Percentiles rank a stretch among this genome's conserved stretches.
Conservation (phyloP, 2,329 filamentous ascomycete species). For the Rachicladosporium sp. region DNA sequence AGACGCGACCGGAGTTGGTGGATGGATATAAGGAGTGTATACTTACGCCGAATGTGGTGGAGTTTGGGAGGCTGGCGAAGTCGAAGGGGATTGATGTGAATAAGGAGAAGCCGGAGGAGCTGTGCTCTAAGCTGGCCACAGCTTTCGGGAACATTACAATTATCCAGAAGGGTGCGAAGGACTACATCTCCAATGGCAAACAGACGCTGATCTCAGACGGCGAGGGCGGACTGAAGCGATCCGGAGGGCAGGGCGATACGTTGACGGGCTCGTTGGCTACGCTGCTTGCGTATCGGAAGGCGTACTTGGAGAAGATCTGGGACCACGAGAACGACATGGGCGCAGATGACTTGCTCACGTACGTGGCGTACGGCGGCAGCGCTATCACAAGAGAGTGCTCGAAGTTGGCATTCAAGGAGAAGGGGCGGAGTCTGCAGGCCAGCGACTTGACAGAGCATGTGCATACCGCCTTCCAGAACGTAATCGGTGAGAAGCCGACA, state of each 20-base stretch:
- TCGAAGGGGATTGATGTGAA: conserved; percentile 54
- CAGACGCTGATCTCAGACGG: conserved; percentile 66
- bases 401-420: conserved; percentile 70
- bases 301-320: conserved; percentile 78
- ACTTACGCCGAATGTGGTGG: conserved; percentile 87
- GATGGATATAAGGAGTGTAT: conserved; percentile 73
- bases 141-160: conserved; percentile 81
- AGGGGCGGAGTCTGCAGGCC: conserved; percentile 79
- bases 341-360: conserved; percentile 48
- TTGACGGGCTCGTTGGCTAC: conserved; percentile 83
- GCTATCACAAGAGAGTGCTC: conserved; percentile 85
- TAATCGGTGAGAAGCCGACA: conserved; percentile 56
- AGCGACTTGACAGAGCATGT: conserved; percentile 89
- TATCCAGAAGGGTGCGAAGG: conserved; percentile 73
- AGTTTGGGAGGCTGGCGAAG: conserved; percentile 74
- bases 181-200: conserved; percentile 71
- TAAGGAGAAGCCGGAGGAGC: conserved; percentile 38
- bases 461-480: conserved; percentile 62
- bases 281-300: conserved; percentile 74
- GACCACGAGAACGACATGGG: conserved; percentile 44
- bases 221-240: conserved; percentile 73
- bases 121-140: conserved; percentile 57
- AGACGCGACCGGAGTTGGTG: conserved; percentile 62
- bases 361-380: conserved; percentile 78
- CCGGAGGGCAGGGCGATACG: conserved; percentile 90